Evolutionary conservation across 1,284 basidiomycete species (phyloP).

Genomic region (Nidula niveotomentosa): DNA sequence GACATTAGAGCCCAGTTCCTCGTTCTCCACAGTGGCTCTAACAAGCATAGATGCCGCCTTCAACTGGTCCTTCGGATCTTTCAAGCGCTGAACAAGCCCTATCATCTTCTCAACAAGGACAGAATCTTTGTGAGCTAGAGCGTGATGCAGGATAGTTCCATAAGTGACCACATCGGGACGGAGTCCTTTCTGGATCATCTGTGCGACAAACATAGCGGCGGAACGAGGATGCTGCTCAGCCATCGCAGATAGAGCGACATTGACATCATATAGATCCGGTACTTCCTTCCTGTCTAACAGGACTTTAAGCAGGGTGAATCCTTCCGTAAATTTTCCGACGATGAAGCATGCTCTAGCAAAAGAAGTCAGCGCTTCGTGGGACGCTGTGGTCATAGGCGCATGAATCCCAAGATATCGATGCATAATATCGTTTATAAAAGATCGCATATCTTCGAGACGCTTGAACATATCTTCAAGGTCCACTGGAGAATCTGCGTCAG

Average conservation of each 20-base stretch:
- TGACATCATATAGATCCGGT: slow-evolving; percentile 63
- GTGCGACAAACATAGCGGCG: slow-evolving; percentile 45
- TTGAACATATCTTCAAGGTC: neutral
- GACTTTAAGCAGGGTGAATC: slow-evolving; percentile 45
- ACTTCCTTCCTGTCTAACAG: slow-evolving; percentile 47
- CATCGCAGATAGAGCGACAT: slow-evolving; percentile 56
- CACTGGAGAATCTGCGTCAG: too few species aligned
- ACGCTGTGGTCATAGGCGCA: slow-evolving; percentile 43
- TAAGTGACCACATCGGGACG: slow-evolving; percentile 51
- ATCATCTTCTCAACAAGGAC: slow-evolving; percentile 44
- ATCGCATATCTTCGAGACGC: slow-evolving; percentile 26
- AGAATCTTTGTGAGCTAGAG: slow-evolving; percentile 42
- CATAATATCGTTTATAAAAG: slow-evolving; percentile 48
- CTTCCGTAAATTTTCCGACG: slow-evolving; percentile 45
- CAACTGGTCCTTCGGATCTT: slow-evolving; percentile 33
- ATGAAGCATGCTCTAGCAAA: slow-evolving; percentile 63
- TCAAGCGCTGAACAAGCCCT: slow-evolving; percentile 30
- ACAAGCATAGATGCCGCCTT: slow-evolving; percentile 52
- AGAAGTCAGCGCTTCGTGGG: slow-evolving; percentile 54
- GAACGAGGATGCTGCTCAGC: slow-evolving; percentile 45
- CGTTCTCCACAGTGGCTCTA: slow-evolving; percentile 34
- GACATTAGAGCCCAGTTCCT: neutral
- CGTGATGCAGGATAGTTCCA: slow-evolving; percentile 60
- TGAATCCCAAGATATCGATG: slow-evolving; percentile 39
- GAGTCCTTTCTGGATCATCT: slow-evolving; percentile 47